A percentile compares a stretch with the other conserved stretches of the same genome.
These are phyloP conservation scores for Penicillium samsonianum DNA, from an alignment of 495 filamentous ascomycete genomes.

Conservation along the genomic window DNA sequence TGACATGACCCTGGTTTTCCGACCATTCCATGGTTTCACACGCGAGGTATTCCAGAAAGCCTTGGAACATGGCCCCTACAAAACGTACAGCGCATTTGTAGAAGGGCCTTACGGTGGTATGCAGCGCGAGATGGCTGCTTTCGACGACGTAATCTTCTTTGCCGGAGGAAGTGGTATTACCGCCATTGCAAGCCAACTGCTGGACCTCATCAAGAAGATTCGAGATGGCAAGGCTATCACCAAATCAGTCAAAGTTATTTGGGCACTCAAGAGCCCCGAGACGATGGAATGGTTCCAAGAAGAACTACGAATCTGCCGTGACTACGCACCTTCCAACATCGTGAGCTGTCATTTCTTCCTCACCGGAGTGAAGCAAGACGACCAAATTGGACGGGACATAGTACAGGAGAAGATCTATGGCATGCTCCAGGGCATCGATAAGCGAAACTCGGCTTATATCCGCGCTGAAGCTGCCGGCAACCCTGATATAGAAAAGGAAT, in stretches of 20 bases:
- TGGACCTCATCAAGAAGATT: constrained; percentile 93
- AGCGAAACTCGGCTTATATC: constrained; percentile 79
- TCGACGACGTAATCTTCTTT: constrained; percentile 89
- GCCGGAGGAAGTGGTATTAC: constrained; percentile 95
- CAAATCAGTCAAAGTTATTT: constrained; percentile 84
- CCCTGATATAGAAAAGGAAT: constrained; percentile 70
- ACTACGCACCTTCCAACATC: constrained; percentile 77
- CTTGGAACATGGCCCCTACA: constrained; percentile 76
- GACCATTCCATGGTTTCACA: constrained; percentile 89
- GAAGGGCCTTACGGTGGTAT: constrained; percentile 96
- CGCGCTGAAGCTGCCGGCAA: constrained; percentile 80
- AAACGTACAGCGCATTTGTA: constrained; percentile 84
- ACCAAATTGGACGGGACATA: constrained; percentile 59
- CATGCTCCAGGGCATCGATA: constrained; percentile 76
- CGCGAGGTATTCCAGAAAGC: constrained; percentile 74
- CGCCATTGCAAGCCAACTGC: constrained; percentile 82
- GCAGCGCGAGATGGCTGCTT: constrained; percentile 86
- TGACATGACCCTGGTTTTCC: constrained; percentile 87
- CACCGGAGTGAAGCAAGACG: constrained; percentile 51
- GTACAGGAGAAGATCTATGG: constrained; percentile 84
- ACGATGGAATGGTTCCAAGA: constrained; percentile 98
- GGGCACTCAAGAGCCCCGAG: constrained; percentile 86
- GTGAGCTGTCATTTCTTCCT: constrained; percentile 95
- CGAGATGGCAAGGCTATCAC: constrained; percentile 90
- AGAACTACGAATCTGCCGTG: constrained; percentile 84